Conservation (phyloP, 164 flowering plant species). For the Pachysandra terminalis region DNA sequence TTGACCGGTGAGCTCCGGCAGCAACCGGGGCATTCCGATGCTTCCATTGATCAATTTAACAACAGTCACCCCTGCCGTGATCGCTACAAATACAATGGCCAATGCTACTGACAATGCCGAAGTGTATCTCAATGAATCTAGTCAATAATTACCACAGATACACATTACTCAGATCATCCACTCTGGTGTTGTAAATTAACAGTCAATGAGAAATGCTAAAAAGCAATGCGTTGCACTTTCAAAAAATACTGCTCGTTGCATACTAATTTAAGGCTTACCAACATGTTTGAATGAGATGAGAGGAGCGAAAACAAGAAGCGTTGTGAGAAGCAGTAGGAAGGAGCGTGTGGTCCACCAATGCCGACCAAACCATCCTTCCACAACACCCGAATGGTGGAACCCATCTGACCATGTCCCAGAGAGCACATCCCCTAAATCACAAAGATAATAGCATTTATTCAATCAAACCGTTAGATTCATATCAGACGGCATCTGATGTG, state of each 20-base stretch:
- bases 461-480: neutral
- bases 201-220: too few species aligned
- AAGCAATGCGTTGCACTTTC: too few species aligned
- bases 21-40: conserved; percentile 47
- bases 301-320: conserved; percentile 60
- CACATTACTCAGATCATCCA: too few species aligned
- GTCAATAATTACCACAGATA: neutral
- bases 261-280: conserved; percentile 38
- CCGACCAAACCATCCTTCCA: conserved; percentile 83
- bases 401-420: conserved; percentile 66
- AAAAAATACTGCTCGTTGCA: too few species aligned
- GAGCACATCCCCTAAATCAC: conserved; percentile 72
- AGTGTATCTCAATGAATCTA: conserved; percentile 76
- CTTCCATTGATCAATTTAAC: conserved; percentile 47
- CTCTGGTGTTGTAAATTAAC: too few species aligned
- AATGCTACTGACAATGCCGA: conserved; percentile 72
- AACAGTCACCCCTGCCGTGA: conserved; percentile 46
- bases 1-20: conserved; percentile 46
- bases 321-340: conserved; percentile 52
- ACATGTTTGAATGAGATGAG: conserved; percentile 72
- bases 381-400: conserved; percentile 60
- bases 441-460: neutral
- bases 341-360: conserved; percentile 79
- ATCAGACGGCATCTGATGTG: neutral
- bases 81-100: conserved; percentile 67